Evolutionary conservation across 2,329 filamentous ascomycete species (phyloP).

Genomic region (Samsoniella hepiali): DNA sequence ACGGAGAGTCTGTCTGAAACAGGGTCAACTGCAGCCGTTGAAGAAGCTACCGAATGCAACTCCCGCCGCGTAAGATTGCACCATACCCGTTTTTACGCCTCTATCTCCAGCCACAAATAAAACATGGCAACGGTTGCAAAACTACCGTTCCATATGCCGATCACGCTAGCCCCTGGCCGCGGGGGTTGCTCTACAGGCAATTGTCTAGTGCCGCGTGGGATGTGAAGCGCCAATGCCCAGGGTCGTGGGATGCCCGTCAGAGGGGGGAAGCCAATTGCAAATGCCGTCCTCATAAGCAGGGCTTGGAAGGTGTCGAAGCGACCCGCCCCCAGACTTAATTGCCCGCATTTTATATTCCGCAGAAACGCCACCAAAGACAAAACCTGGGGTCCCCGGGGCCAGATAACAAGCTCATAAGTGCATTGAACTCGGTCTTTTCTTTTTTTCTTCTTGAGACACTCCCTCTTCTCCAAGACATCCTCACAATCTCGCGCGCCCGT

Average conservation of each 20-base stretch:
- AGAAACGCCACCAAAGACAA: background rate
- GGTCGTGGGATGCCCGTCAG: constrained; percentile 3
- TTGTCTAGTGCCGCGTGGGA: background rate
- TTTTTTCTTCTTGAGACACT: too few relatives aligned
- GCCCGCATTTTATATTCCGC: background rate
- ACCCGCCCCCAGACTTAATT: background rate
- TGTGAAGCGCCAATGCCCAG: background rate
- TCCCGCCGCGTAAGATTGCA: too few relatives aligned
- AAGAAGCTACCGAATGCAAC: background rate
- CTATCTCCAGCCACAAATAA: background rate
- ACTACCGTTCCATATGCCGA: constrained; percentile 5
- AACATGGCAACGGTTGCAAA: background rate
- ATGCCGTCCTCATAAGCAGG: background rate
- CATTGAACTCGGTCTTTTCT: too few relatives aligned
- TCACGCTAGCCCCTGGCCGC: background rate
- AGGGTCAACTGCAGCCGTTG: background rate
- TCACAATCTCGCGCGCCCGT: background rate
- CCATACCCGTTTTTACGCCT: too few relatives aligned
- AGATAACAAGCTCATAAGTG: background rate
- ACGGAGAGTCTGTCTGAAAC: background rate
- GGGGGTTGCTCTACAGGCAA: background rate
- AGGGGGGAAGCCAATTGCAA: background rate
- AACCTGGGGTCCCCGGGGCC: background rate
- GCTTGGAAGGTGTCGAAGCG: too few relatives aligned
- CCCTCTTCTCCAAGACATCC: background rate